Evolutionary conservation across 2,329 filamentous ascomycete genomes (phyloP).

Genomic region (Trichoderma sp.): DNA sequence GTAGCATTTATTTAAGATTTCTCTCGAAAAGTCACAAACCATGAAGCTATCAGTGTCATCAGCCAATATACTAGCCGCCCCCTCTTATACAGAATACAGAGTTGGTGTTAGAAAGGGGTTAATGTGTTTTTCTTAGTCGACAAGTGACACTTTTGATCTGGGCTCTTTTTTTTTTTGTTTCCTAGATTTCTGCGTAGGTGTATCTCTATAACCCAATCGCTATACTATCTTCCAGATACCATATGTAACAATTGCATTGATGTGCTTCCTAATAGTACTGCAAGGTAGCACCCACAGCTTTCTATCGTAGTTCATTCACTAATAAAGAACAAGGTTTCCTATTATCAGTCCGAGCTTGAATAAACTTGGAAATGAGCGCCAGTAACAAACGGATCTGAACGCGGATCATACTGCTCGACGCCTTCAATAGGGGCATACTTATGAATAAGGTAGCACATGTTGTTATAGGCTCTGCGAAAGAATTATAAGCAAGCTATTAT

Average conservation of each 20-base stretch:
- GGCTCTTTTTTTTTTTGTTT: too few species aligned
- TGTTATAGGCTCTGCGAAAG: neutral
- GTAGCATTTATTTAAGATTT: too few species aligned
- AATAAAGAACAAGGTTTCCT: neutral
- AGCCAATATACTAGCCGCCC: too few species aligned
- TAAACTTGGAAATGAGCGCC: neutral
- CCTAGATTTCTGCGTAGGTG: too few species aligned
- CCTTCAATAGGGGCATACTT: neutral
- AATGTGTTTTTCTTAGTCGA: too few species aligned
- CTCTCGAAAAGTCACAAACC: too few species aligned
- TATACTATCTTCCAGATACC: too few species aligned
- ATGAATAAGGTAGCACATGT: neutral
- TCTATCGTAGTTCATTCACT: neutral
- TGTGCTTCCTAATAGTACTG: neutral
- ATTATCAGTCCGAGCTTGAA: neutral
- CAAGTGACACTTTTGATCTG: too few species aligned
- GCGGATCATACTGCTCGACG: neutral
- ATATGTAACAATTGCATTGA: neutral
- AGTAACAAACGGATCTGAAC: neutral
- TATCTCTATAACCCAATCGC: too few species aligned
- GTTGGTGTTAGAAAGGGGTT: too few species aligned
- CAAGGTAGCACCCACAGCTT: neutral
- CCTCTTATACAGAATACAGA: too few species aligned
- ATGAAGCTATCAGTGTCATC: too few species aligned
- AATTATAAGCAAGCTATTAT: neutral